Evolutionary conservation across 2,329 filamentous ascomycete species (phyloP).

Genomic region (Dactylellina leptospora): DNA sequence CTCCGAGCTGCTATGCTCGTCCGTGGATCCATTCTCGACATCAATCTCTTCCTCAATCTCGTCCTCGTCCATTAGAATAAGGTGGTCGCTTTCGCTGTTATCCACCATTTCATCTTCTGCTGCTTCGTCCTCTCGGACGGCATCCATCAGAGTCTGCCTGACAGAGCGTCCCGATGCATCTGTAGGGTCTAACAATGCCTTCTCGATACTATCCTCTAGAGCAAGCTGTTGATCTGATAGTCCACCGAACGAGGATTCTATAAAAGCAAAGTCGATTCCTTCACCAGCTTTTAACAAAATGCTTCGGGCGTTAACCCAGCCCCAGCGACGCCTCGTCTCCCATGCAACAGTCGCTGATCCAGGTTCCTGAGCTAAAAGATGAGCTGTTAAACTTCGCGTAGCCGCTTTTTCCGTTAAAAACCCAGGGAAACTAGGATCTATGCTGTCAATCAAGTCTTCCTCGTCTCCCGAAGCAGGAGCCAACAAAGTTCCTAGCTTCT

Average conservation of each 20-base stretch:
- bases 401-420: constrained; percentile 44
- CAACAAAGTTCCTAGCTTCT: constrained; percentile 26
- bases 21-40: constrained; percentile 3
- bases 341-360: constrained; percentile 54
- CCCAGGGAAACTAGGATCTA: constrained; percentile 37
- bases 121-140: constrained; percentile 36
- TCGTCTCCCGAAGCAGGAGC: constrained; percentile 36
- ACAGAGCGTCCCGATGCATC: constrained; percentile 42
- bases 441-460: constrained; percentile 44
- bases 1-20: constrained; percentile 1
- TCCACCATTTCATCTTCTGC: constrained; percentile 18
- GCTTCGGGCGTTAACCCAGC: constrained; percentile 68
- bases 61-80: constrained; percentile 54
- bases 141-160: constrained; percentile 54
- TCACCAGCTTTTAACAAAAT: constrained; percentile 68
- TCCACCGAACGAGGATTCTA: constrained; percentile 71
- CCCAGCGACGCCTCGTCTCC: constrained; percentile 67
- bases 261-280: constrained; percentile 67
- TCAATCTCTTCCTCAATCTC: constrained; percentile 48
- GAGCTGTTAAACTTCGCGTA: constrained; percentile 36
- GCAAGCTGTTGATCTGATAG: constrained; percentile 61
- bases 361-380: constrained; percentile 36
- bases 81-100: constrained; percentile 56
- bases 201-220: constrained; percentile 59
- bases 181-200: constrained; percentile 57